A percentile compares a stretch with the other conserved stretches of the same genome.
Evolutionary conservation across 75 land plant genomes (phyloP).

Genomic region (Azolla pinnata): DNA sequence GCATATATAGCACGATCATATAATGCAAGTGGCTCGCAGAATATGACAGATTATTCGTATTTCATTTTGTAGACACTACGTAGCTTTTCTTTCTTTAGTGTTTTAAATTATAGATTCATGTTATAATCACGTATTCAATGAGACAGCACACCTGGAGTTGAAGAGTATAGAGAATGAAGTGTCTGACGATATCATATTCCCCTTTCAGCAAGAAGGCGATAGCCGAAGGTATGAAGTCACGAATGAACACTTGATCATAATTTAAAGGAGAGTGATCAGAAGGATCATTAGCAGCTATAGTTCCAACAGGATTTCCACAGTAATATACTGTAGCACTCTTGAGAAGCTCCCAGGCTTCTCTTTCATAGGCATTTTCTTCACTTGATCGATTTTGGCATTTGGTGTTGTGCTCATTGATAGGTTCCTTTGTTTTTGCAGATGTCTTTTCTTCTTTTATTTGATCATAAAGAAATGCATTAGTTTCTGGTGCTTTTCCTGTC

Average conservation of each 20-base stretch:
- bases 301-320: slow-evolving; percentile 70
- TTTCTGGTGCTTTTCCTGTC: too few species aligned
- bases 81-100: too few species aligned
- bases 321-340: slow-evolving; percentile 55
- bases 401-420: too few species aligned
- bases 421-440: too few species aligned
- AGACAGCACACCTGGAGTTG: slow-evolving; percentile 61
- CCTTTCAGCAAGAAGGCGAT: slow-evolving; percentile 86
- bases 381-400: too few species aligned
- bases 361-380: slow-evolving; percentile 36
- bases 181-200: slow-evolving; percentile 73
- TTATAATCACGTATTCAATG: neutral
- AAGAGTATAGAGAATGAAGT: slow-evolving; percentile 73
- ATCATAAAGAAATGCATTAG: too few species aligned
- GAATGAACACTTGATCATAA: slow-evolving; percentile 84
- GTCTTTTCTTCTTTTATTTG: too few species aligned
- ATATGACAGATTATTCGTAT: too few species aligned
- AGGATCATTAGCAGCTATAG: slow-evolving; percentile 86
- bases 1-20: too few species aligned
- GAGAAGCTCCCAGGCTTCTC: slow-evolving; percentile 68
- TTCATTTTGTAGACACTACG: too few species aligned
- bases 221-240: slow-evolving; percentile 88
- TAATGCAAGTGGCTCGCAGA: too few species aligned
- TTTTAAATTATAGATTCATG: neutral
- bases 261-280: slow-evolving; percentile 39